These are phyloP conservation scores for Leptographium lundbergii DNA, from an alignment of 2,329 filamentous ascomycete species.

Conservation along the genomic window DNA sequence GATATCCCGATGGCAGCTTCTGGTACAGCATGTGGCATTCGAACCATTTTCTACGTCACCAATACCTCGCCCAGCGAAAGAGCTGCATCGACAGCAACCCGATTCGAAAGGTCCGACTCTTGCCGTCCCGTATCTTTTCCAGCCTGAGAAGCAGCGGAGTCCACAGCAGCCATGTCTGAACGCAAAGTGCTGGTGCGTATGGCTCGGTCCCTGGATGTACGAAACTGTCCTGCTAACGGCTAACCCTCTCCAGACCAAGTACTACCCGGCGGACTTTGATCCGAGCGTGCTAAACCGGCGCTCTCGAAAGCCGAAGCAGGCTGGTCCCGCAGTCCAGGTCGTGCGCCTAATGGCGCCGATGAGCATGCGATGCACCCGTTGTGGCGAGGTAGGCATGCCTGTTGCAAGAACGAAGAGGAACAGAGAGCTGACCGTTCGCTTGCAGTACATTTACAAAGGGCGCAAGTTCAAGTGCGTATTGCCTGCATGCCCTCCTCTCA, in stretches of 20 bases:
- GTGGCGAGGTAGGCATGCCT: constrained; percentile 13
- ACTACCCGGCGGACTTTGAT: constrained; percentile 69
- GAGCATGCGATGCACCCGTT: constrained; percentile 53
- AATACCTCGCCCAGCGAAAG: too few species aligned
- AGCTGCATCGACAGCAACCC: neutral
- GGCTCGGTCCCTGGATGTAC: too few species aligned
- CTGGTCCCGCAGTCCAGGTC: constrained; percentile 69
- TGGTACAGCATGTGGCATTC: too few species aligned
- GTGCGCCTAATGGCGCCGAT: constrained; percentile 88
- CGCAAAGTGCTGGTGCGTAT: constrained; percentile 25
- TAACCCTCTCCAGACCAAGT: constrained; percentile 12
- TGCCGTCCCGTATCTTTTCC: neutral
- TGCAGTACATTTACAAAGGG: constrained; percentile 30
- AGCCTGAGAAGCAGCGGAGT: neutral
- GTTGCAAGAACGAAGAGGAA: neutral
- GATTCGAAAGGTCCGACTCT: neutral
- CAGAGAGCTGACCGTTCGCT: neutral
- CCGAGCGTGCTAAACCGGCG: constrained; percentile 64
- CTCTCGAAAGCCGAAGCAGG: constrained; percentile 45
- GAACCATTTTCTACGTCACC: too few species aligned
- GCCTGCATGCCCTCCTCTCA: neutral
- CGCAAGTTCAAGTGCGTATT: constrained; percentile 66
- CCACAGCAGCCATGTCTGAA: constrained; percentile 24
- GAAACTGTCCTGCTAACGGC: neutral
- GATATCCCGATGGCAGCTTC: too few species aligned